phyloP scores from a whole-genome alignment of 495 filamentous ascomycete genomes.

The Acidomyces sp. region DNA sequence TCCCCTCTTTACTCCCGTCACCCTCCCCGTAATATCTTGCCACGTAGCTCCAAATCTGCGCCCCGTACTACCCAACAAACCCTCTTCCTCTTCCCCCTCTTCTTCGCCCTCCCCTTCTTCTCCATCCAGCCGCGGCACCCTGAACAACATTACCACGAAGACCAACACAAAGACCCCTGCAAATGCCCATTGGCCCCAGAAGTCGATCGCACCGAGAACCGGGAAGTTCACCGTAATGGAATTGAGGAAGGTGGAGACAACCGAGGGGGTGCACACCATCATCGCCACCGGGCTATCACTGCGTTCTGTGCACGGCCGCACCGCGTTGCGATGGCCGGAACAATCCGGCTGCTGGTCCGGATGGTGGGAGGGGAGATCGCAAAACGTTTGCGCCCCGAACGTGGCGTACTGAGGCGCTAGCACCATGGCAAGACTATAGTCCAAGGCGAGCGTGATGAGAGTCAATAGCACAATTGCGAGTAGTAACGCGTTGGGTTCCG shows the following conservation, averaged over 20 bases:
- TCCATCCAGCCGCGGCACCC: slow-evolving; percentile 62
- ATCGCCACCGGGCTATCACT: slow-evolving; percentile 47
- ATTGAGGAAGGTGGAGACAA: slow-evolving; percentile 86
- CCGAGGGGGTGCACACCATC: slow-evolving; percentile 75
- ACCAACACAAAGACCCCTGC: slow-evolving; percentile 73
- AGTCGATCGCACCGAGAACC: slow-evolving; percentile 82
- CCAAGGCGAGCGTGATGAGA: slow-evolving; percentile 74
- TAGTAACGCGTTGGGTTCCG: slow-evolving; percentile 83
- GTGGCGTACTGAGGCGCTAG: slow-evolving; percentile 89
- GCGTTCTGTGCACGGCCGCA: slow-evolving; percentile 70
- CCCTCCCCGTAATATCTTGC: slow-evolving; percentile 64
- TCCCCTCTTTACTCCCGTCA: slow-evolving; percentile 19
- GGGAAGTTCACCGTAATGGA: slow-evolving; percentile 90
- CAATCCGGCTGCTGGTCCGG: slow-evolving; percentile 63
- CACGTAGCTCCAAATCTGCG: slow-evolving; percentile 71
- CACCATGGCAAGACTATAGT: slow-evolving; percentile 83
- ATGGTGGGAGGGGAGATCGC: slow-evolving; percentile 45
- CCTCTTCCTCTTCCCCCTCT: slow-evolving; percentile 91
- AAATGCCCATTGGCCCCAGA: slow-evolving; percentile 93
- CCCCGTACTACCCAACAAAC: slow-evolving; percentile 67
- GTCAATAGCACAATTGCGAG: slow-evolving; percentile 82
- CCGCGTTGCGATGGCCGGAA: slow-evolving; percentile 50
- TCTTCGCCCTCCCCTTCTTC: slow-evolving; percentile 72
- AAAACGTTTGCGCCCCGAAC: slow-evolving; percentile 90
- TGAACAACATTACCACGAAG: slow-evolving; percentile 60